Evolutionary conservation across 441 rosid genomes (phyloP).

Genomic region (Raphanus hybrid): DNA sequence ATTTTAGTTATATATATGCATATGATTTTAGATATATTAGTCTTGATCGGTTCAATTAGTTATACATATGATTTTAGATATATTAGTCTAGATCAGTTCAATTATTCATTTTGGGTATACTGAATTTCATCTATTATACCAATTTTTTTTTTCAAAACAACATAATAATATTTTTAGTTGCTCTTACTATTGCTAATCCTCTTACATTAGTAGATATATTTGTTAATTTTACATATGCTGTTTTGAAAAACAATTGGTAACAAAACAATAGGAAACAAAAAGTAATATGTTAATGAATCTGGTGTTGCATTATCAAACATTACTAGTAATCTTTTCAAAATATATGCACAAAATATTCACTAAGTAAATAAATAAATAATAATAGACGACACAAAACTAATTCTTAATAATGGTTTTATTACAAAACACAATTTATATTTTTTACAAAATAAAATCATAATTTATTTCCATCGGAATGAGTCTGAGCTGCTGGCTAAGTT

Average conservation of each 20-base stretch:
- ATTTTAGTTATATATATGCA: neutral
- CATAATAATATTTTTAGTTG: neutral
- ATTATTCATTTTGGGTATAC: neutral
- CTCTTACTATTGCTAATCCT: neutral
- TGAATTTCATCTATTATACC: neutral
- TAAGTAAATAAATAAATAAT: no score
- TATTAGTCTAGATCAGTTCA: neutral
- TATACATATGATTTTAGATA: neutral
- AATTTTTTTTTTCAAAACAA: neutral
- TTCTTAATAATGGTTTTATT: no score
- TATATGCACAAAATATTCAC: neutral
- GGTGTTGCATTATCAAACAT: neutral
- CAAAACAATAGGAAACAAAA: neutral
- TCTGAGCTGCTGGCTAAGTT: no score
- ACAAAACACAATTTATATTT: neutral
- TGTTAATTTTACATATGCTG: neutral
- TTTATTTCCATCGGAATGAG: neutral
- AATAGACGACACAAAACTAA: no score
- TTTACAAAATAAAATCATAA: neutral
- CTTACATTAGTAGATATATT: neutral
- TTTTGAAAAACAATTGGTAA: neutral
- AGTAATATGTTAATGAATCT: neutral
- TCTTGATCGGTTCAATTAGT: neutral
- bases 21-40: neutral
- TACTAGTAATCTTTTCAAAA: neutral